Conservation (phyloP, 2,329 filamentous ascomycete genomes). For the Cercospora zeae-maydis region DNA sequence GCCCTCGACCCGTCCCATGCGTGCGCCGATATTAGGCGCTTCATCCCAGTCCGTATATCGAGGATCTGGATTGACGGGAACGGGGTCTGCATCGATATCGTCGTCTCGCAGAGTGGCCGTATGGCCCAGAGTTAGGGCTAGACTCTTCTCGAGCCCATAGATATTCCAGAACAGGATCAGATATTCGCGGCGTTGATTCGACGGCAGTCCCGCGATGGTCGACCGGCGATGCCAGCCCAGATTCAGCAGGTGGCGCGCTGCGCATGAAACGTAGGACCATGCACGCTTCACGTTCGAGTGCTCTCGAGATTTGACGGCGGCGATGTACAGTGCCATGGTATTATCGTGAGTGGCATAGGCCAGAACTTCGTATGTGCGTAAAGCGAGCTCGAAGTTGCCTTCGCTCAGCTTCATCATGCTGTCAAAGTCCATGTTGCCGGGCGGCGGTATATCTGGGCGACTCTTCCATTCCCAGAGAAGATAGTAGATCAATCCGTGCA, state of each 20-base stretch:
- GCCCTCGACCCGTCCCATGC: conserved; percentile 8
- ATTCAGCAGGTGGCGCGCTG: conserved; percentile 12
- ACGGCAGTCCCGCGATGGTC: not conserved
- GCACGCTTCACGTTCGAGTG: conserved; percentile 10
- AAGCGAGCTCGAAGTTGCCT: conserved; percentile 11
- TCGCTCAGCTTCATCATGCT: conserved; percentile 4
- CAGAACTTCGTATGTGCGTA: conserved; percentile 12
- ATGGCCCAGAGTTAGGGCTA: conserved; percentile 13
- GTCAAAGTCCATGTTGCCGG: conserved; percentile 1
- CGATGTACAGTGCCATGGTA: conserved; percentile 10
- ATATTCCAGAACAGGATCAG: conserved; percentile 15
- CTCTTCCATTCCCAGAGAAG: conserved; percentile 12
- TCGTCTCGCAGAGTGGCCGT: conserved; percentile 13
- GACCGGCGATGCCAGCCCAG: conserved; percentile 12
- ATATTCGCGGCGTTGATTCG: not conserved
- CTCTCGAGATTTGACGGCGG: conserved; percentile 7
- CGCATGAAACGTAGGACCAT: conserved; percentile 9
- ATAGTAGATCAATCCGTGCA: conserved; percentile 14
- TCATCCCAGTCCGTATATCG: conserved; percentile 11
- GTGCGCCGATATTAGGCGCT: not conserved
- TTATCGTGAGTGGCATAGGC: conserved; percentile 13
- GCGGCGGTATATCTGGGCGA: conserved; percentile 2
- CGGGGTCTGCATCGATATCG: conserved; percentile 16
- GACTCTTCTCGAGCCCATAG: conserved; percentile 9
- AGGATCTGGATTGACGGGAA: not conserved